phyloP scores from a whole-genome alignment of 1,284 basidiomycete species.

The Inonotus obliquus region DNA sequence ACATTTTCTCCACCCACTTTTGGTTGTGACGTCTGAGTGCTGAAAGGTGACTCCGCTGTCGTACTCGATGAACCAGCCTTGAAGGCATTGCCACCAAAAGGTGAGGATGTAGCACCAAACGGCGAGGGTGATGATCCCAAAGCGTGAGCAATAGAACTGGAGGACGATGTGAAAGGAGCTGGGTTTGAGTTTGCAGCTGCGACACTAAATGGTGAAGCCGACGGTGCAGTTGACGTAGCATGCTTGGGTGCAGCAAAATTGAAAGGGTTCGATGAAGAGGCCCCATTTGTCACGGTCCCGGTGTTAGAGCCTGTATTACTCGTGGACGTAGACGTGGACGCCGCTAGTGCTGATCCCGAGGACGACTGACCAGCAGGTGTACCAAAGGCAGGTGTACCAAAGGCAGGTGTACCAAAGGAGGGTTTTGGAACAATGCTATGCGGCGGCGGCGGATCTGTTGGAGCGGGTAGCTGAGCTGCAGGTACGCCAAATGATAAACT shows the following conservation, averaged over 20 bases:
- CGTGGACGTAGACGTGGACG: neutral
- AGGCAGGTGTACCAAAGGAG: neutral
- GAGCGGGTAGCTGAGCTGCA: neutral
- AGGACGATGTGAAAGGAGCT: neutral
- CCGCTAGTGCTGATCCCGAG: neutral
- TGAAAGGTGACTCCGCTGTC: neutral
- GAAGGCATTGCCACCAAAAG: neutral
- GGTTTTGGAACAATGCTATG: neutral
- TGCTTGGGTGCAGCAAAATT: neutral
- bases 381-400: neutral
- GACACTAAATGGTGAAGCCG: conserved; percentile 2
- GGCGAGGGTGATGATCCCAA: neutral
- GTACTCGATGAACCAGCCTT: too few species aligned
- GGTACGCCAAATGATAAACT: neutral
- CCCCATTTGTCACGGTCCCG: neutral
- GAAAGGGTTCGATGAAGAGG: neutral
- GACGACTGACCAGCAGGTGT: conserved; percentile 2
- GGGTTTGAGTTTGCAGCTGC: neutral
- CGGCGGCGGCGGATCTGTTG: neutral
- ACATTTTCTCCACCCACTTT: neutral
- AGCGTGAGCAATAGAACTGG: neutral
- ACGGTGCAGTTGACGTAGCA: neutral
- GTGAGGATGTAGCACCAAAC: neutral
- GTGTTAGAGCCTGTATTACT: neutral
- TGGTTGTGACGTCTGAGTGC: neutral